Base-by-base conservation (phyloP, 2,329 filamentous ascomycete species). In the Colletotrichum melonis region DNA sequence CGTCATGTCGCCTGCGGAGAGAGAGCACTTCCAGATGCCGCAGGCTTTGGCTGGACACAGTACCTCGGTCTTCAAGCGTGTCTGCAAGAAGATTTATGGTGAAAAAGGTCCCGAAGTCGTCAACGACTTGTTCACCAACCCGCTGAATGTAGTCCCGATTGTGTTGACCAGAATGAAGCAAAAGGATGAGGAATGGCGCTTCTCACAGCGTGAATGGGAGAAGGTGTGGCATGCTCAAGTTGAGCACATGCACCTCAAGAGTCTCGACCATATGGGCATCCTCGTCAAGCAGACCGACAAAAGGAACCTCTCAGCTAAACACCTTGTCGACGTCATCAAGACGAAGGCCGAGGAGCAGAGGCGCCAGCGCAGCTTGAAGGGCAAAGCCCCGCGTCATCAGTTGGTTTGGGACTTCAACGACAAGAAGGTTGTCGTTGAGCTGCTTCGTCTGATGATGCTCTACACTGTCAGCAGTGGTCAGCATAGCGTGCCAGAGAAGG, bases 221-320 rank as follows among this genome's bases (percentile, higher is more conserved):
- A 98, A 98, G 84, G 95, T 99, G 8, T 99, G 97, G 97, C 95
- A 97, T 75, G 92, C 95, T 63, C 97, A 98, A 84, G 98, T 96
- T 28, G 93, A 97, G 80, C 92, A 93, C 79, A 96, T 97, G 86
- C 97, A 98, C 83, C 94, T 97, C 84, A 97, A 95, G 86, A 98
- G 95, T 81, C 90, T 99, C 65, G 97, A 99, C 79, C 97, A 99
- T 80, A 97, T 98, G 89, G 95, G 95, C 24, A 95, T 97, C 73
- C 92, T 95, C 66, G 94, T 95, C 78, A 97, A 97, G 84, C 91
- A 92, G 75, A 92, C 90, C 49, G 97, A 99, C 84, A 98, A 98
- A 89, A 93, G 95, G 77, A 93, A 94, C 76, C 94, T 98, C 73
- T 94, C 96, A 63, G 92, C 93, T 4, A 98, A 98, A 84, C 93